Base-by-base conservation (phyloP, 164 flowering plant genomes). In the Hamamelis virginiana region DNA sequence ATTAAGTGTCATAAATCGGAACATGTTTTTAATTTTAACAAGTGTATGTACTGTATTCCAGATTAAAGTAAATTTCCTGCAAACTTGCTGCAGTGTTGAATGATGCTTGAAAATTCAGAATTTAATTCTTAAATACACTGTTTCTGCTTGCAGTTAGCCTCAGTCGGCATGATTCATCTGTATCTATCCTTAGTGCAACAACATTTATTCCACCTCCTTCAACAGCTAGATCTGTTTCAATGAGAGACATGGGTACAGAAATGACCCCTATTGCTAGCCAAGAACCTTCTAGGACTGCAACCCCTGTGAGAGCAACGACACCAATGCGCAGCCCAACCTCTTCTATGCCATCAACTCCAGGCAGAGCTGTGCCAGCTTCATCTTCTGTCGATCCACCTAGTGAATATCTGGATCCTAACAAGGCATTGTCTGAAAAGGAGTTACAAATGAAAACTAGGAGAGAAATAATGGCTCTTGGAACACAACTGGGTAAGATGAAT, bases 171-270 rank as follows among this genome's bases (percentile, higher is more conserved):
- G 88, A 85, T 79, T 76, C 95, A 66, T 80, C 89, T 59, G 41
- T 80, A 27, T 70, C 91, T 48, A 70, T 86, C 62, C 87, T 84
- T 38, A 79, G 82, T 72, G 77, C 91, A 28, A 84, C 91, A 41
- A 81, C 92, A 26, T 88, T 83, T 71, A 66, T 86, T 75, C 88
- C 92, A 26, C 91, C 92, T 52, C 88, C 91, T 58, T 80, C 94
- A 78, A 87, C 92, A 18, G 94, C 89, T 33, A 83, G 96, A 64
- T 93, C 98, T 21, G 92, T 93, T 26, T 93, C 91, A 27, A 91
- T 93, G 97, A 93, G 98, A 80, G 98, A 93, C 67, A 93, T 93
- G 98, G 98, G 98, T 41, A 93, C 97, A 69, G 98, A 93, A 79
- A 93, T 93, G 98, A 93, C 97, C 45, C 98, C 97, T 28, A 77